Conservation (phyloP, 768 basidiomycete species). For the Russula olivacea region DNA sequence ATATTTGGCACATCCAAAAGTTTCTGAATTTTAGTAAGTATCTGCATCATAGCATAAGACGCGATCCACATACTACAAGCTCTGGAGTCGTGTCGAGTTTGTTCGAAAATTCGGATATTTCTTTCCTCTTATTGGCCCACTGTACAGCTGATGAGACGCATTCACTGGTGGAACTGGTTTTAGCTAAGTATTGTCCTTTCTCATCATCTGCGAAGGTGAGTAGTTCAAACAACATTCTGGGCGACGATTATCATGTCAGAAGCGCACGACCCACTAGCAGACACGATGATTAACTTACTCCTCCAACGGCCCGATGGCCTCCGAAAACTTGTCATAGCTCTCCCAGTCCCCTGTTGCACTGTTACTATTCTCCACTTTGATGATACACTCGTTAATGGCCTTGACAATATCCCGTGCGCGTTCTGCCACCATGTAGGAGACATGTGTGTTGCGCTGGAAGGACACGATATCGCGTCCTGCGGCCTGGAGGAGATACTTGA, state of each 20-base stretch:
- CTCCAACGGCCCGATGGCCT: slow-evolving; percentile 26
- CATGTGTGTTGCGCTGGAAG: slow-evolving; percentile 24
- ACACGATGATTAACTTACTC: slow-evolving; percentile 7
- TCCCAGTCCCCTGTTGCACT: slow-evolving; percentile 15
- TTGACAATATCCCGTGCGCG: slow-evolving; percentile 22
- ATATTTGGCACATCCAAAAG: background rate
- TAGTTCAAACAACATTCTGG: slow-evolving; percentile 12
- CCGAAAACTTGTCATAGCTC: slow-evolving; percentile 23
- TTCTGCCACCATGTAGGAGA: slow-evolving; percentile 23
- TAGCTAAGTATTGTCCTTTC: slow-evolving; percentile 12
- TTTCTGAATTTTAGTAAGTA: background rate
- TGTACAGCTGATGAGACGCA: background rate
- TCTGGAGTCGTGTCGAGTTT: background rate
- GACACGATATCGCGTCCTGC: slow-evolving; percentile 20
- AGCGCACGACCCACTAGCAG: background rate
- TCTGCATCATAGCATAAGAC: background rate
- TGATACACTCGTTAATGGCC: slow-evolving; percentile 20
- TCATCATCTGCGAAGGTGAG: slow-evolving; percentile 12
- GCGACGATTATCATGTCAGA: background rate
- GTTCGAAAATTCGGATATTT: slow-evolving; percentile 1
- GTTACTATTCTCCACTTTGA: slow-evolving; percentile 11
- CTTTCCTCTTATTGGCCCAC: slow-evolving; percentile 14
- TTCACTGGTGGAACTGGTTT: background rate
- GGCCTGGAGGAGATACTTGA: slow-evolving; percentile 21
- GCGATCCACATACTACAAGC: slow-evolving; percentile 3